These are phyloP conservation scores for Pseudocercospora fuligena DNA, from an alignment of 2,329 filamentous ascomycete species.

Conservation along the genomic window DNA sequence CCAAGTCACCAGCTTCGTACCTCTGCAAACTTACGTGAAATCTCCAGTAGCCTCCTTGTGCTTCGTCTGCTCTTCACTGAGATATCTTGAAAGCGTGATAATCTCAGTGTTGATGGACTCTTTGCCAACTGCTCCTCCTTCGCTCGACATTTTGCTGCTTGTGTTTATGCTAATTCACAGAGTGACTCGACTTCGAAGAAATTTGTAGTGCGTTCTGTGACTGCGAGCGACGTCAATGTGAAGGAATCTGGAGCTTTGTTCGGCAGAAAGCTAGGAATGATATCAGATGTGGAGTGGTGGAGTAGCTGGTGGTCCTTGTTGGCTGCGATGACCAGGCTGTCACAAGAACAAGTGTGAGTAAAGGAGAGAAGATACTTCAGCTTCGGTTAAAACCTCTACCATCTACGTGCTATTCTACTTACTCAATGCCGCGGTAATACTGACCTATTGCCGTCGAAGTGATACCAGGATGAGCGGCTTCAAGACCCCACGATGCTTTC, in stretches of 20 bases:
- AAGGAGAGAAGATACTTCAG: conserved; percentile 12
- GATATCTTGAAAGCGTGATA: conserved; percentile 89
- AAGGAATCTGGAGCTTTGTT: conserved; percentile 10
- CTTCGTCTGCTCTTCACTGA: conserved; percentile 94
- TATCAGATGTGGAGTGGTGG: conserved; percentile 37
- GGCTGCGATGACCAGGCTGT: conserved; percentile 1
- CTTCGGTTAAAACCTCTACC: conserved; percentile 26
- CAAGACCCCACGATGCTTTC: conserved; percentile 8
- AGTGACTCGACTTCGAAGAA: neutral
- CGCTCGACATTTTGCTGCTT: conserved; percentile 11
- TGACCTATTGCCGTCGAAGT: conserved; percentile 16
- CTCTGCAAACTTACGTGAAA: conserved; percentile 75
- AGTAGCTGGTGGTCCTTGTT: conserved; percentile 12
- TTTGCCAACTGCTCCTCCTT: conserved; percentile 41
- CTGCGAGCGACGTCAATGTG: conserved; percentile 13
- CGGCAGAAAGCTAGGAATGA: conserved; percentile 30
- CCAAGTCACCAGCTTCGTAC: neutral
- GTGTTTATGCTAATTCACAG: neutral
- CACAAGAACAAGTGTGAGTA: conserved; percentile 8
- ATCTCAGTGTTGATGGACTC: conserved; percentile 96
- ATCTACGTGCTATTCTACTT: conserved; percentile 11
- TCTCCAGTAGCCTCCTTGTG: conserved; percentile 95
- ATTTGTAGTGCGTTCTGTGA: neutral
- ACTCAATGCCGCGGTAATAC: conserved; percentile 27
- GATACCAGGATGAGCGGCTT: conserved; percentile 17